A percentile compares a stretch with the other conserved stretches of the same genome.
phyloP scores from a whole-genome alignment of 352 stramenopile genomes.

The Achlya hypogyna region DNA sequence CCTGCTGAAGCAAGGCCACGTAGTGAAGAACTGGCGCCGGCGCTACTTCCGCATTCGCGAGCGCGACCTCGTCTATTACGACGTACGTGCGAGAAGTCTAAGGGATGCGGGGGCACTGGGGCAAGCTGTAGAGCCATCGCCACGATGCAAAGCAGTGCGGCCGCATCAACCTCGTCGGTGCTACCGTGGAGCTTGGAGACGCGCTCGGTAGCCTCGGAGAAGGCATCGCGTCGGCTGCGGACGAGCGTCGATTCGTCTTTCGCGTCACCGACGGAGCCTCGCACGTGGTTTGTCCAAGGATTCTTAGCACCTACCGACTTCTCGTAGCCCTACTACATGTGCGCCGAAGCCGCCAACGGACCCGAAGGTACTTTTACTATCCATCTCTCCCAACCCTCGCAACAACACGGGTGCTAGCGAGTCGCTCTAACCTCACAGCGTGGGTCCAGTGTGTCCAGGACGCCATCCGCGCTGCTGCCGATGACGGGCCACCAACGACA shows the following conservation, averaged over 20 bases:
- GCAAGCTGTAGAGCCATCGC: background rate
- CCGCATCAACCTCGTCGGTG: background rate
- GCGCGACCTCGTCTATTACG: background rate
- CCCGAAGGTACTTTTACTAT: background rate
- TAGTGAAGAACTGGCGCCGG: slow-evolving; percentile 13
- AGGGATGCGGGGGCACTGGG: background rate
- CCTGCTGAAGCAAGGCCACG: slow-evolving; percentile 15
- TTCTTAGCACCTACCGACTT: background rate
- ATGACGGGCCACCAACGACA: slow-evolving; percentile 51
- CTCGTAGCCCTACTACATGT: slow-evolving; percentile 40
- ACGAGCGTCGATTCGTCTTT: slow-evolving; percentile 60
- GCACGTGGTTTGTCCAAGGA: slow-evolving; percentile 3
- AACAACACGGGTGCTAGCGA: slow-evolving; percentile 21
- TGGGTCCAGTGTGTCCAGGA: slow-evolving; percentile 40
- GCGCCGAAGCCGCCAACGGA: slow-evolving; percentile 28
- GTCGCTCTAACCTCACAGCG: slow-evolving; percentile 34
- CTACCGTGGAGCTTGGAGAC: background rate
- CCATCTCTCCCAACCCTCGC: too few relatives aligned
- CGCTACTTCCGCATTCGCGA: slow-evolving; percentile 6
- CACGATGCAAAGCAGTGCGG: background rate
- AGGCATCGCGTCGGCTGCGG: slow-evolving; percentile 14
- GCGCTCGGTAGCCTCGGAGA: slow-evolving; percentile 12
- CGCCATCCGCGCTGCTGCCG: slow-evolving; percentile 4
- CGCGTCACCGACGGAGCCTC: slow-evolving; percentile 31
- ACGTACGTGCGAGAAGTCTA: background rate